Evolutionary conservation across 345 rosid species (phyloP).

Genomic region (Eutrema heterophyllum): DNA sequence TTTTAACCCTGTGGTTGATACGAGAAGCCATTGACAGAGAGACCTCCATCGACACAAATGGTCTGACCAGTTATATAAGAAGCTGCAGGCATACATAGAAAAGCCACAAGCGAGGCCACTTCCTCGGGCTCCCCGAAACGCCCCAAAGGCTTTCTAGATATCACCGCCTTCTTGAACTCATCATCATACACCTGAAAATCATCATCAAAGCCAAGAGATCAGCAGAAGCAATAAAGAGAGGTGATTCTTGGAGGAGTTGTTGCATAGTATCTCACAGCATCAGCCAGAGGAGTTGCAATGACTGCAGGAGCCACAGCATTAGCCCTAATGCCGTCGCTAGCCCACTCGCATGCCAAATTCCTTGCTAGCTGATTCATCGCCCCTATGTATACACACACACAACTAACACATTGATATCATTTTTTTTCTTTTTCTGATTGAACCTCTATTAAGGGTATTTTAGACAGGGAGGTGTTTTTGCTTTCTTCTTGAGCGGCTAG

Average conservation of each 20-base stretch:
- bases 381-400: slow-evolving; percentile 29
- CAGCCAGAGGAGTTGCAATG: slow-evolving; percentile 65
- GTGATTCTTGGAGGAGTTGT: not conserved
- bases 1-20: slow-evolving; percentile 18
- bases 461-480: not conserved
- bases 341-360: slow-evolving; percentile 84
- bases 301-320: slow-evolving; percentile 83
- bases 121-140: slow-evolving; percentile 49
- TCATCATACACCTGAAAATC: slow-evolving; percentile 20
- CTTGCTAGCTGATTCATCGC: slow-evolving; percentile 78
- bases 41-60: slow-evolving; percentile 55
- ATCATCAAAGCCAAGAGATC: slow-evolving; percentile 14
- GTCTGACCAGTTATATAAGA: slow-evolving; percentile 65
- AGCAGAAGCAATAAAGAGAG: not conserved
- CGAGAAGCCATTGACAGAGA: slow-evolving; percentile 40
- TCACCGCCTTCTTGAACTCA: slow-evolving; percentile 17
- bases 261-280: slow-evolving; percentile 39
- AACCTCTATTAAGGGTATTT: not conserved
- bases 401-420: not conserved
- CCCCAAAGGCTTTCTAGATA: slow-evolving; percentile 41
- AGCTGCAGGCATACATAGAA: slow-evolving; percentile 56
- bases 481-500: not conserved
- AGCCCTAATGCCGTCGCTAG: slow-evolving; percentile 62
- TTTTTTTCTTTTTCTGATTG: too few species aligned
- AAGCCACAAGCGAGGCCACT: slow-evolving; percentile 48